phyloP scores from a whole-genome alignment of 495 filamentous ascomycete genomes.

The Penicillium samsonianum region DNA sequence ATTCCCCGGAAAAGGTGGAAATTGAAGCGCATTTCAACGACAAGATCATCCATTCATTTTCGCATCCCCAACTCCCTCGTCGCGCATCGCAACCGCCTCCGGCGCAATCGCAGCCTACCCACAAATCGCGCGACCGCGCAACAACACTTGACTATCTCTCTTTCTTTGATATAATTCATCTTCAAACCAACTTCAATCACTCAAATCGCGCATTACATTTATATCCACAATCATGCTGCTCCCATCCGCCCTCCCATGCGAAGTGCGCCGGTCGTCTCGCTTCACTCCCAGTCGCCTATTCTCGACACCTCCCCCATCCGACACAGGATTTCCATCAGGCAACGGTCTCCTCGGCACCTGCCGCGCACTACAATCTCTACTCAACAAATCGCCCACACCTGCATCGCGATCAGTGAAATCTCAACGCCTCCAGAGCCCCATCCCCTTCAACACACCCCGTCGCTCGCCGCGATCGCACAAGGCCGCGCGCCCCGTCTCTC shows the following conservation, averaged over 20 bases:
- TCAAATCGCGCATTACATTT: constrained; percentile 1
- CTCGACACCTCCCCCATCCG: constrained; percentile 60
- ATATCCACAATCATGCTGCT: constrained; percentile 58
- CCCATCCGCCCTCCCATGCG: constrained; percentile 71
- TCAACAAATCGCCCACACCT: constrained; percentile 48
- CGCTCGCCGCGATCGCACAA: constrained; percentile 49
- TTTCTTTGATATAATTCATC: neutral
- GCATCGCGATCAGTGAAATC: constrained; percentile 40
- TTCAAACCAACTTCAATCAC: constrained; percentile 10
- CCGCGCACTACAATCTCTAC: constrained; percentile 69
- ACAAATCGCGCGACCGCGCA: constrained; percentile 22
- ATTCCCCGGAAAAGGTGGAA: constrained; percentile 31
- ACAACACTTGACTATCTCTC: constrained; percentile 9
- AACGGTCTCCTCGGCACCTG: constrained; percentile 66
- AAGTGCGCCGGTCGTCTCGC: constrained; percentile 56
- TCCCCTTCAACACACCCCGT: constrained; percentile 52
- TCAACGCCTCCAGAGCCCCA: constrained; percentile 52
- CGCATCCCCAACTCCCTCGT: constrained; percentile 18
- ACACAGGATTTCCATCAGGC: constrained; percentile 52
- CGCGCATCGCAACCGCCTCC: constrained; percentile 35
- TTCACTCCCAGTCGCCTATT: constrained; percentile 62
- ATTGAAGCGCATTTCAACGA: constrained; percentile 32
- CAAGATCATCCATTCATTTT: constrained; percentile 24
- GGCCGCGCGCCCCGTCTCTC: constrained; percentile 34
- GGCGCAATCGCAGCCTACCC: constrained; percentile 39